Conservation (phyloP, 2,329 filamentous ascomycete species). For the Metarhizium brunneum region DNA sequence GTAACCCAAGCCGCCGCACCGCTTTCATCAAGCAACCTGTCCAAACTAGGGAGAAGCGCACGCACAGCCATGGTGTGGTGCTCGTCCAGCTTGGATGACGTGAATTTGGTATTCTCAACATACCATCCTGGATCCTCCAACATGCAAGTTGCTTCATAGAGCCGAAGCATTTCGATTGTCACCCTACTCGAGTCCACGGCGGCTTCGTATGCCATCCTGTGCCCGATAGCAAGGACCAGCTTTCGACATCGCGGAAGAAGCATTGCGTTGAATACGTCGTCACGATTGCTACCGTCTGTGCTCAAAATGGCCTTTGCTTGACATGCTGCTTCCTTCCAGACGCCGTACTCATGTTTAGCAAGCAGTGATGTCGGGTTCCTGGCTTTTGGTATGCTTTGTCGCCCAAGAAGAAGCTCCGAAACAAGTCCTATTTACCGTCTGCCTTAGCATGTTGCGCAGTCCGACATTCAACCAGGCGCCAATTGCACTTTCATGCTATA, state of each 20-base stretch:
- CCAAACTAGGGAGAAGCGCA: background rate
- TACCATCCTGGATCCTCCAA: slow-evolving; percentile 9
- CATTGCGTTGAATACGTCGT: slow-evolving; percentile 11
- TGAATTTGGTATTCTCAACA: slow-evolving; percentile 1
- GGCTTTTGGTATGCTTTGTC: slow-evolving; percentile 12
- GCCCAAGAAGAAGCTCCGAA: slow-evolving; percentile 16
- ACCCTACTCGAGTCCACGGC: slow-evolving; percentile 4
- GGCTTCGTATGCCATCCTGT: slow-evolving; percentile 21
- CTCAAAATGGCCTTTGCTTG: slow-evolving; percentile 5
- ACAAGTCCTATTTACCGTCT: background rate
- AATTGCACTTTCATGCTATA: background rate
- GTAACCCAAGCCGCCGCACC: background rate
- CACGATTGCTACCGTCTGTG: slow-evolving; percentile 8
- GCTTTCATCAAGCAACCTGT: slow-evolving; percentile 1
- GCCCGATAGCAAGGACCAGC: slow-evolving; percentile 15
- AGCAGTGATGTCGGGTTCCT: slow-evolving; percentile 9
- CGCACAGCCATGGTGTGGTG: background rate
- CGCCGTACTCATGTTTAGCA: slow-evolving; percentile 12
- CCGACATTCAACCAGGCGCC: no score
- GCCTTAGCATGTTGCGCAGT: background rate
- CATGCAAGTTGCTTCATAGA: slow-evolving; percentile 9
- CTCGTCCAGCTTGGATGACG: background rate
- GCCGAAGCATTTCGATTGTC: slow-evolving; percentile 1
- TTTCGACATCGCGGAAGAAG: slow-evolving; percentile 16
- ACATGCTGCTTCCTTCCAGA: slow-evolving; percentile 13